phyloP scores from a whole-genome alignment of 2,329 filamentous ascomycete genomes.

The Penicillium griseofulvum region DNA sequence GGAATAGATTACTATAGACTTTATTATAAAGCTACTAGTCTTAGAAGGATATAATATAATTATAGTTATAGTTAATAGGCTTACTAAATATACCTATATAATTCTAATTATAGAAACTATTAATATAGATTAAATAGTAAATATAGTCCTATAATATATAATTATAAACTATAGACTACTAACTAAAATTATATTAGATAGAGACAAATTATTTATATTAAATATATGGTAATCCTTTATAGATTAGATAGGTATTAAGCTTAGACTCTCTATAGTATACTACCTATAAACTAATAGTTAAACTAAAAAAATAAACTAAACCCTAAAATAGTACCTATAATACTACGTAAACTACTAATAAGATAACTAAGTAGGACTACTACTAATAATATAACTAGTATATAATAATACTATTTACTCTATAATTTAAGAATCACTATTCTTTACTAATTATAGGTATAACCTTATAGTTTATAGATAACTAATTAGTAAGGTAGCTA shows the following conservation, averaged over 20 bases:
- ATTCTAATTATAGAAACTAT: background rate
- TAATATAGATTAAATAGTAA: background rate
- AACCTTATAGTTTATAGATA: too few relatives aligned
- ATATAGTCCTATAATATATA: background rate
- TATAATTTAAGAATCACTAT: too few relatives aligned
- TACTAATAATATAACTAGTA: background rate
- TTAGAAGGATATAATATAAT: background rate
- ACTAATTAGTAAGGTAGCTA: too few relatives aligned
- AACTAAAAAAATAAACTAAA: background rate
- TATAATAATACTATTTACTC: background rate
- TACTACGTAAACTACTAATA: background rate
- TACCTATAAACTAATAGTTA: background rate
- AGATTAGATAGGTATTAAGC: background rate
- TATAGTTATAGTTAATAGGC: background rate
- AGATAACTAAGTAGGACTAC: background rate
- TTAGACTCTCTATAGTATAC: background rate
- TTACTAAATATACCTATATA: background rate
- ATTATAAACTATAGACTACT: background rate
- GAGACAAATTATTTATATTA: background rate
- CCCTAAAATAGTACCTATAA: background rate
- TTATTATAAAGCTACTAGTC: background rate
- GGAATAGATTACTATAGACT: background rate
- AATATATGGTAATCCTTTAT: background rate
- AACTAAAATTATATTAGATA: background rate
- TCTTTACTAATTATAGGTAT: too few relatives aligned